Evolutionary conservation across 228 moss, liverwort and hornwort species (phyloP), one percentile per base, ranked within the genome.

Genomic region (Sphagnum fallax): DNA sequence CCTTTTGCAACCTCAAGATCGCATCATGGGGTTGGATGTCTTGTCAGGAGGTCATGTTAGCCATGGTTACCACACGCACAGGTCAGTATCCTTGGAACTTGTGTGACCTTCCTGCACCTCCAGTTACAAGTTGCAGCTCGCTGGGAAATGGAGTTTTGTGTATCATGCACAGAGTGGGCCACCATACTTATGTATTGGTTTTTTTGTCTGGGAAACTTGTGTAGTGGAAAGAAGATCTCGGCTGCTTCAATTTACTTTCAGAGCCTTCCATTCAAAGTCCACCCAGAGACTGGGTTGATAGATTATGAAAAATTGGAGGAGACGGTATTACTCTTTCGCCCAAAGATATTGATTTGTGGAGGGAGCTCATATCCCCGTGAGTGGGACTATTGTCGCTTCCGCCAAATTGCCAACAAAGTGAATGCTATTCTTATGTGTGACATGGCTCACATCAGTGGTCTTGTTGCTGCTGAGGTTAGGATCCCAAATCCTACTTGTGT

Each of bases 341-440:
- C 96, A 1, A 92, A 92, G 70, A 84, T 96, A n/a, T 77, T 96
- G 58, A 96, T 96, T 10, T 92, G 96, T 55, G 96, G 96, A 53
- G 96, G 96, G 11, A 96, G 96, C 73, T 85, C 96, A 0, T 92
- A 96, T 61, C 86, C 96, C 0, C 74, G 96, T 47, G 96, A 96
- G 68, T 96, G 96, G 96, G 91, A 96, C 67, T 96, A 91, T 16
- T 82, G 77, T 15, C 85, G 91, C 8, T 96, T 96, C 69, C 87
- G 96, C 6, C 81, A 79, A 60, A 89, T 96, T 52, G 96, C 96
- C 0, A 88, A 89, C 63, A 96, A 89, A 77, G 81, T 88, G 71
- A 88, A 84, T 71, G 92, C 96, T 10, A 58, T 92, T 69, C 92
- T 96, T 4, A 80, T 96, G 92, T 92, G 96, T 69, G 96, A 96